Evolutionary conservation across 768 basidiomycete genomes (phyloP), one percentile per base, ranked within the genome.

Genomic region (Russula vinacea): DNA sequence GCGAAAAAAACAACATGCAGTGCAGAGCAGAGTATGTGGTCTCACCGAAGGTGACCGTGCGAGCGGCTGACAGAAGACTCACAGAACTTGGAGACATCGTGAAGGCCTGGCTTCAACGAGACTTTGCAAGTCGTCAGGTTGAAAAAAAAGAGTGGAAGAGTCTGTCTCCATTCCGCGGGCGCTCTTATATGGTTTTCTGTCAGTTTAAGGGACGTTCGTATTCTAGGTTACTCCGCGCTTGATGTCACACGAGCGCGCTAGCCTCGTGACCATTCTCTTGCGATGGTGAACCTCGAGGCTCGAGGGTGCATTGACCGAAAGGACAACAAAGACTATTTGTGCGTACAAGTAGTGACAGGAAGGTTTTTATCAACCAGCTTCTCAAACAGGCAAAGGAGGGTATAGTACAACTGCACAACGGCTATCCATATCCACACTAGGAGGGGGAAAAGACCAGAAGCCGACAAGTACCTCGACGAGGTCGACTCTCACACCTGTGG

Each of bases 21-120:
- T 19, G 33, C 2, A 45, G 11, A 29, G n/a, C n/a, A n/a, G n/a
- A 52, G 37, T n/a, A 24, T 26, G n/a, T 13, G 13, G 9, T 22
- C 60, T 33, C 39, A 65, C 64, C 54, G 8, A 65, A 65, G 2
- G 54, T 51, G 10, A 37, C 32, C 22, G 35, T 7, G n/a, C 64
- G 64, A 39, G 16, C 3, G 16, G 22, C 22, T 0, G 53, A 37
- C 4, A 64, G 35, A 49, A 14, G 39, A 2, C 13, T 42, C 8
- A 22, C 5, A 13, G 5, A 19, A 0, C 2, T 33, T 26, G 24
- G 44, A 52, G 24, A 17, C 64, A 61, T 61, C 16, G 19, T 47
- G 59, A 39, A 26, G 52, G 13, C 26, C 26, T 57, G 29, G 33
- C 45, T 19, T 57, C 40, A 11, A 40, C 29, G 29, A 8, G 7